These are phyloP conservation scores for Ilyonectria robusta DNA, from an alignment of 2,329 filamentous ascomycete species.

Conservation along the genomic window DNA sequence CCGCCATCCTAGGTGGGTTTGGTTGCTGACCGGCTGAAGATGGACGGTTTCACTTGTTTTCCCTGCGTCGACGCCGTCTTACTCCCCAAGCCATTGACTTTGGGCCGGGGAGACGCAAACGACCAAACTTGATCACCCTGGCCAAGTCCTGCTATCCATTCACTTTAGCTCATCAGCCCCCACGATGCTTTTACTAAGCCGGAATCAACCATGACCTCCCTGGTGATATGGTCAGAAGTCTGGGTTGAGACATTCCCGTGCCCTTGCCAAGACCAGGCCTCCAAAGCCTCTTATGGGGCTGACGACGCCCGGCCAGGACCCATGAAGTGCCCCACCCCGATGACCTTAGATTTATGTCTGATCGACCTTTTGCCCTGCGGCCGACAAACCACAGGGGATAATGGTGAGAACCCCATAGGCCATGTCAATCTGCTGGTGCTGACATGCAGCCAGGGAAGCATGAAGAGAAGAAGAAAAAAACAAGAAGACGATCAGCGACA, in stretches of 20 bases:
- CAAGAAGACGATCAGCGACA: neutral
- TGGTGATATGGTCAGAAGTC: neutral
- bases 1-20: constrained; percentile 20
- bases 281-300: constrained; percentile 39
- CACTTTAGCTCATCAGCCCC: neutral
- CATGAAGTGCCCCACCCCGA: constrained; percentile 31
- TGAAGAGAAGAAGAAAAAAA: neutral
- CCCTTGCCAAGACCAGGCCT: neutral
- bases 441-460: constrained; percentile 23
- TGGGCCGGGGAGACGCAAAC: neutral
- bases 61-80: constrained; percentile 1
- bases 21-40: constrained; percentile 28
- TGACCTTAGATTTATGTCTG: constrained; percentile 27
- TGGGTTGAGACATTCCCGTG: neutral
- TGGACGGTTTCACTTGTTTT: constrained; percentile 28
- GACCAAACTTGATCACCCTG: neutral
- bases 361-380: constrained; percentile 8
- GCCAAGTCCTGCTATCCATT: neutral
- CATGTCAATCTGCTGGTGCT: constrained; percentile 15
- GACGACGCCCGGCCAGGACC: constrained; percentile 43
- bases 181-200: neutral
- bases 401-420: constrained; percentile 8
- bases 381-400: neutral
- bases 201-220: neutral
- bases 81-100: neutral